Percentiles rank a stretch among this genome's conserved stretches.
Conservation (phyloP, 2,329 filamentous ascomycete genomes). For the Aspergillus sp. region DNA sequence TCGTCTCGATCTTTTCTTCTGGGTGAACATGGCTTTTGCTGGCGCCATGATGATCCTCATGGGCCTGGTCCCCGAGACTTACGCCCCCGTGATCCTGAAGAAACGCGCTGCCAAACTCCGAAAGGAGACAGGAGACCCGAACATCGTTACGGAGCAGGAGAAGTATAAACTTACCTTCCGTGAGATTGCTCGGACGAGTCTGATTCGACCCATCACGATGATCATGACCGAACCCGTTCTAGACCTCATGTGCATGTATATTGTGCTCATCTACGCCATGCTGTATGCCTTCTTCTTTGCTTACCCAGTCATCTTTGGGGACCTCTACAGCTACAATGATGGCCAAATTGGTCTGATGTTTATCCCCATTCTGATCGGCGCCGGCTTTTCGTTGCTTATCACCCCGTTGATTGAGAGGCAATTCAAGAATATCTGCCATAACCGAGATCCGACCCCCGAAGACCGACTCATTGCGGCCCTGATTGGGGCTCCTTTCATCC, state of each 20-base stretch:
- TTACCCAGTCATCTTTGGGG: slow-evolving; percentile 60
- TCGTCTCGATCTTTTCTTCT: slow-evolving; percentile 27
- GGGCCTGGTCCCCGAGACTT: slow-evolving; percentile 28
- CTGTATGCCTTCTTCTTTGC: slow-evolving; percentile 40
- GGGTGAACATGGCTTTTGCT: slow-evolving; percentile 26
- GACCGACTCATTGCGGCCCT: slow-evolving; percentile 68
- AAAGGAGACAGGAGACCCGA: slow-evolving; percentile 24
- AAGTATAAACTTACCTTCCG: slow-evolving; percentile 15
- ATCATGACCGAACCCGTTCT: slow-evolving; percentile 50
- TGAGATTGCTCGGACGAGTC: slow-evolving; percentile 54
- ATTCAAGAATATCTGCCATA: slow-evolving; percentile 54
- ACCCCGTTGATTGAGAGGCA: slow-evolving; percentile 58
- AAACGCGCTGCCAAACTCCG: slow-evolving; percentile 24
- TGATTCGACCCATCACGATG: slow-evolving; percentile 70
- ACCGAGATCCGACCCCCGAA: slow-evolving; percentile 64
- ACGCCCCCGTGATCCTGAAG: slow-evolving; percentile 26
- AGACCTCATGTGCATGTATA: slow-evolving; percentile 61
- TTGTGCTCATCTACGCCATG: slow-evolving; percentile 48
- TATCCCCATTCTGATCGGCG: slow-evolving; percentile 26
- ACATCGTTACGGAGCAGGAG: slow-evolving; percentile 27
- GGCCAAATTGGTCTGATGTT: slow-evolving; percentile 38
- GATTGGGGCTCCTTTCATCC: slow-evolving; percentile 59
- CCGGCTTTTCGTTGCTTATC: slow-evolving; percentile 21
- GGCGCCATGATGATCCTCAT: slow-evolving; percentile 18
- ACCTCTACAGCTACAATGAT: slow-evolving; percentile 50